Base-by-base conservation (phyloP, 768 basidiomycete genomes). In the Cystobasidium tubakii region DNA sequence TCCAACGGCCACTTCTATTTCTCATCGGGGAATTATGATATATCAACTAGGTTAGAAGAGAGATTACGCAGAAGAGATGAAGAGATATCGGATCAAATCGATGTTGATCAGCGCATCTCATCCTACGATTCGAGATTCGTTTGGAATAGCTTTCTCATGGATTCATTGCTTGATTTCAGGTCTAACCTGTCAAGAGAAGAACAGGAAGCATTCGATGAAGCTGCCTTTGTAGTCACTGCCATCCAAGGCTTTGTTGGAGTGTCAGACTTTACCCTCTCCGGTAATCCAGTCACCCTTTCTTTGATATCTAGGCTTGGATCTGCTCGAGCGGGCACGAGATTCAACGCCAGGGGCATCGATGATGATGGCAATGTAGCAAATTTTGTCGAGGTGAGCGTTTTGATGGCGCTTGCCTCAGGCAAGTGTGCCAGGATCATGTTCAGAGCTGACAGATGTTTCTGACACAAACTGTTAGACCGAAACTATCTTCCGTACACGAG, bases 261-360 rank as follows among this genome's bases (percentile, higher is more conserved):
- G n/a, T 88, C 86, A 76, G 88, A 89, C 0, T 86, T 97, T 83
- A 89, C 9, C 85, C 87, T 81, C 88, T 81, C 86, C 36, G 91
- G 88, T 7, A 84, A 85, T 23, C 84, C 90, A 73, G 89, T 87
- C 2, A 90, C 90, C 0, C 81, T 96, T 25, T 86, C 88, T 2
- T 82, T 99, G 72, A 89, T 97, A 63, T 92, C 90, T 15, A 85
- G 96, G 46, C 84, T 98, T 3, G 89, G 93, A 12, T 94, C 91
- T 88, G 94, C 92, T 82, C 86, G 95, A 76, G 94, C 96, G 29
- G 96, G 96, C 1, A 97, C 96, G 23, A 87, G 96, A 44, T 99
- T 98, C 83, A 97, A 96, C 80, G 93, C 93, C 15, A 86, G 95
- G 73, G 95, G 95, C 1, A 90, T 98, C 80, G 81, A 82, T 70